phyloP scores from a whole-genome alignment of 1,284 basidiomycete species.

The Entoloma clypeatum region DNA sequence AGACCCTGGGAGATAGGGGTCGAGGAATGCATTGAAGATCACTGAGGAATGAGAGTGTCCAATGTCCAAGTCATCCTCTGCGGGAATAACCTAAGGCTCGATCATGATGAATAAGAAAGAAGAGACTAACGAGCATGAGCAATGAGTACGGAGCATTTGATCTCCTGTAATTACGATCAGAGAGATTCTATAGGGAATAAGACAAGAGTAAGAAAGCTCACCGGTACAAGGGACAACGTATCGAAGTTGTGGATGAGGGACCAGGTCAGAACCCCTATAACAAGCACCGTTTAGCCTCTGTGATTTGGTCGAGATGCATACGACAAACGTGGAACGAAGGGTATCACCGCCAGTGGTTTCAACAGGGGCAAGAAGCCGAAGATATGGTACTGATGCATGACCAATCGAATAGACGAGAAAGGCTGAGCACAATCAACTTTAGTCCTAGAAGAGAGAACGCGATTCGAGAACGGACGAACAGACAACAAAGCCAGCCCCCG shows the following conservation, averaged over 20 bases:
- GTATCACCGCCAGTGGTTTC: conserved; percentile 62
- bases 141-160: conserved; percentile 70
- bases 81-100: background rate
- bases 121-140: conserved; percentile 53
- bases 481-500: conserved; percentile 71
- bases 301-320: background rate
- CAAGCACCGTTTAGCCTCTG: conserved; percentile 1
- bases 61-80: conserved; percentile 74
- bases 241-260: conserved; percentile 65
- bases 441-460: background rate
- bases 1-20: conserved; percentile 41
- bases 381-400: conserved; percentile 71
- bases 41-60: conserved; percentile 66
- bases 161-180: conserved; percentile 34
- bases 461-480: conserved; percentile 17
- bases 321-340: conserved; percentile 64
- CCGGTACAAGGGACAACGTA: conserved; percentile 56
- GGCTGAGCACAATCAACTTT: conserved; percentile 32
- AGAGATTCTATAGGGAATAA: background rate
- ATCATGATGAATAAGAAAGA: conserved; percentile 1
- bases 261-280: conserved; percentile 53
- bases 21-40: conserved; percentile 69
- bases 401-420: conserved; percentile 61
- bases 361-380: conserved; percentile 69
- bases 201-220: conserved; percentile 28